Conservation (phyloP, 768 basidiomycete species). For the Mycena galericulata region DNA sequence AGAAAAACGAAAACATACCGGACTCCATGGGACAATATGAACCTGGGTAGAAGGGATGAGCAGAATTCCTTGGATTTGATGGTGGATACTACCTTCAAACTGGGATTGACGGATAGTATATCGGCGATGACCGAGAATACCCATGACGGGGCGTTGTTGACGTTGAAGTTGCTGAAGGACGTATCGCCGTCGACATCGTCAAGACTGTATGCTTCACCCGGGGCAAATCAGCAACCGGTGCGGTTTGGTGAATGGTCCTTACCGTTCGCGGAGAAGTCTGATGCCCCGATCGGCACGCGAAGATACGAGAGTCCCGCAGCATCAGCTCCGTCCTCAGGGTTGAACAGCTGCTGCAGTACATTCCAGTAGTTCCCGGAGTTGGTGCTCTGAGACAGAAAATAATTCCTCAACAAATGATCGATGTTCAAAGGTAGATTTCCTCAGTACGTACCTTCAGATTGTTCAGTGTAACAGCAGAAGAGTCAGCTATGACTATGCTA, state of each 20-base stretch:
- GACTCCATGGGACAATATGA: constrained; percentile 80
- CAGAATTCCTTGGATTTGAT: background rate
- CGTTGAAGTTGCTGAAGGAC: constrained; percentile 66
- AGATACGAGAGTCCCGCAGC: constrained; percentile 57
- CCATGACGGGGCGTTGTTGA: constrained; percentile 69
- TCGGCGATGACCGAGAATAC: constrained; percentile 74
- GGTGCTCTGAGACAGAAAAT: constrained; percentile 48
- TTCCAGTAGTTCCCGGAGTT: constrained; percentile 70
- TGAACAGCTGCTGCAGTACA: constrained; percentile 69
- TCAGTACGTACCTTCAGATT: constrained; percentile 77
- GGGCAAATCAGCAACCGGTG: background rate
- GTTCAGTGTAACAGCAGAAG: constrained; percentile 69
- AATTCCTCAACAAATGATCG: background rate
- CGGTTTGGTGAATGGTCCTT: constrained; percentile 22
- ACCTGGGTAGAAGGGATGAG: constrained; percentile 41
- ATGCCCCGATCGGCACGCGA: constrained; percentile 77
- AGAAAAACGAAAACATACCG: constrained; percentile 54
- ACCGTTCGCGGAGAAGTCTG: constrained; percentile 76
- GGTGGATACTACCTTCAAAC: constrained; percentile 10
- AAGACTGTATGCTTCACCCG: constrained; percentile 65
- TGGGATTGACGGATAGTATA: constrained; percentile 67
- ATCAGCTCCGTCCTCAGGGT: constrained; percentile 67
- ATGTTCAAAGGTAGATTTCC: no score
- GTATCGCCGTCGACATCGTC: constrained; percentile 73
- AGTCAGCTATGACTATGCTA: constrained; percentile 67